Evolutionary conservation across 495 filamentous ascomycete species (phyloP), one percentile per base, ranked within the genome.

Genomic region (Pyrenopolyporus hunteri): DNA sequence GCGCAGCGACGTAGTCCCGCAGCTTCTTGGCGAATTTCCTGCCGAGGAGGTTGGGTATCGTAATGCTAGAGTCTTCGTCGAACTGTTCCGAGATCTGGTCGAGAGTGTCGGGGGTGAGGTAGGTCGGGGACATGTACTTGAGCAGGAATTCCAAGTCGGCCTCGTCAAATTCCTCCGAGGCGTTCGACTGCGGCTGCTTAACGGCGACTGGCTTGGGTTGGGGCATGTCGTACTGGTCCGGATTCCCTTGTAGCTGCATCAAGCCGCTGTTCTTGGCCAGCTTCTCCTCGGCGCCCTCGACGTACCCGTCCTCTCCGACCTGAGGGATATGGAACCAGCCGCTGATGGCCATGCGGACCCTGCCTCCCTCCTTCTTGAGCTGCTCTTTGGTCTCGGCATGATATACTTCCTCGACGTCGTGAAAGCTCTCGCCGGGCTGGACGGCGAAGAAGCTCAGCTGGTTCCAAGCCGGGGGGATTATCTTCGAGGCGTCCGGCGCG

Each of bases 271-370:
- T 91, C 64, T 90, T 87, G 8, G 90, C 90, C 16, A 94, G 81
- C 68, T 87, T 87, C 74, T 91, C 90, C 72, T 98, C 94, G n/a
- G 92, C 78, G 1, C 93, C 95, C 59, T 87, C 80, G 50, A 92
- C 86, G 62, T 88, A 98, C 7, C 94, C 95, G n/a, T 93, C 90
- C 69, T 99, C 94, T 29, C 94, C 94, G 60, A 89, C 78, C 70
- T 99, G 94, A 0, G 94, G 95, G 48, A 99, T 97, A 71, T 99
- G 94, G 75, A 92, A 99, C 94, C 94, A 99, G n/a, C 94, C 94
- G 59, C 90, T 95, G 63, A 99, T 98, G 20, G 94, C 94, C 92
- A 98, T 97, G 51, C 94, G 85, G 36, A 96, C 85, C 39, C 94
- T 84, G 5, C 82, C 81, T 36, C 87, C 87, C 28, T 88, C 82